Evolutionary conservation across 148 eudicot genomes (phyloP).

Genomic region (Polygonum aviculare): DNA sequence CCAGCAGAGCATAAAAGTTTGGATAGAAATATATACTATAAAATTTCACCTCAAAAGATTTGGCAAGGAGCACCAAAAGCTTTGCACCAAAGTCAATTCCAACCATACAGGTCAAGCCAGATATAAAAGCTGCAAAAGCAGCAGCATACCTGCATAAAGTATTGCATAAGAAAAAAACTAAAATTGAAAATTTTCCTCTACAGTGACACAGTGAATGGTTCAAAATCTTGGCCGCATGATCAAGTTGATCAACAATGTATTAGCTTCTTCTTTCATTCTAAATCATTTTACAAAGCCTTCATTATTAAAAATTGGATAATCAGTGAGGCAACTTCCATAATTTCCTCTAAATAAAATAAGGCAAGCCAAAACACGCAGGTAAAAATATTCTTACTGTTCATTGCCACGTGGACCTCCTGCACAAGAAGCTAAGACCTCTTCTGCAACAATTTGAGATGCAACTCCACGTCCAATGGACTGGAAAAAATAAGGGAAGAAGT

Average conservation of each 20-base stretch:
- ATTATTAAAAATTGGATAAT: not conserved
- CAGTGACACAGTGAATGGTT: not conserved
- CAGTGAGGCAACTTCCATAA: not conserved
- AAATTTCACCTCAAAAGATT: slow-evolving; percentile 65
- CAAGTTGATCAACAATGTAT: not conserved
- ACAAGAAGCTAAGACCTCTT: slow-evolving; percentile 78
- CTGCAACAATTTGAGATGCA: slow-evolving; percentile 63
- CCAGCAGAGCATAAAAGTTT: not conserved
- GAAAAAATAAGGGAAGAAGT: slow-evolving; percentile 4
- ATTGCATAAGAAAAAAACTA: slow-evolving; percentile 15
- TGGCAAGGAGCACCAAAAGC: slow-evolving; percentile 71
- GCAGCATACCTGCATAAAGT: slow-evolving; percentile 68
- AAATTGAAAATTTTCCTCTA: not conserved
- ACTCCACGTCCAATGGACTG: slow-evolving; percentile 69
- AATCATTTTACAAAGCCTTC: not conserved
- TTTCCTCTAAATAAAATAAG: not conserved
- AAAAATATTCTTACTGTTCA: slow-evolving; percentile 60
- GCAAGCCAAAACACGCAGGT: not conserved
- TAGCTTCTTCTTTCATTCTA: not conserved
- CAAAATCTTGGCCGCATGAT: not conserved
- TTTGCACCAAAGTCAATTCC: slow-evolving; percentile 98
- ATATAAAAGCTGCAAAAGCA: slow-evolving; percentile 85
- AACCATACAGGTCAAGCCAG: slow-evolving; percentile 76
- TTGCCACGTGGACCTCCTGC: slow-evolving; percentile 90
- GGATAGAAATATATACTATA: not conserved